These are phyloP conservation scores for Exsudoporus floridanus DNA, from an alignment of 1,284 basidiomycete species.

Conservation along the genomic window DNA sequence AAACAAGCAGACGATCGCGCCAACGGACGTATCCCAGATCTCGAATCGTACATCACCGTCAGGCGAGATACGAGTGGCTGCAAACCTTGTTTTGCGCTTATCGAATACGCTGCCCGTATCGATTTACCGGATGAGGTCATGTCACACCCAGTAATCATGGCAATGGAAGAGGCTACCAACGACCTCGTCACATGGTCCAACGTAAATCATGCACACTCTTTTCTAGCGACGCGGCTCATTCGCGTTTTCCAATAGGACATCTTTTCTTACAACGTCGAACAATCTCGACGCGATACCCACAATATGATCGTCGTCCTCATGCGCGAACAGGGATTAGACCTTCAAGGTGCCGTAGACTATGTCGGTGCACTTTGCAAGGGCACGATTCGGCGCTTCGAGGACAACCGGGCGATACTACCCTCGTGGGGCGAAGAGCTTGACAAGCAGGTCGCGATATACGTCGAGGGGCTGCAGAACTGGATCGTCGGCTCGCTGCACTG, in stretches of 20 bases:
- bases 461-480: constrained; percentile 56
- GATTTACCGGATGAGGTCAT: constrained; percentile 57
- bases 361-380: constrained; percentile 51
- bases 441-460: constrained; percentile 47
- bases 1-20: constrained; percentile 54
- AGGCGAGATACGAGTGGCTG: constrained; percentile 58
- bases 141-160: constrained; percentile 50
- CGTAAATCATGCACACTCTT: constrained; percentile 34
- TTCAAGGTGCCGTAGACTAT: constrained; percentile 54
- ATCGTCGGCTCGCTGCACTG: constrained; percentile 58
- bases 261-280: constrained; percentile 63
- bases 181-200: constrained; percentile 64
- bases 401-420: constrained; percentile 45
- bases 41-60: constrained; percentile 58
- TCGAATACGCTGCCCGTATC: constrained; percentile 56
- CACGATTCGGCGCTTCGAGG: constrained; percentile 47
- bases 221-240: constrained; percentile 1
- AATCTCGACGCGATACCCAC: constrained; percentile 54
- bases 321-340: constrained; percentile 45
- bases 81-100: constrained; percentile 59
- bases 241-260: constrained; percentile 44
- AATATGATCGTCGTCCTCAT: constrained; percentile 62
- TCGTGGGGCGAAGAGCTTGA: constrained; percentile 55
- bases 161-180: constrained; percentile 53
- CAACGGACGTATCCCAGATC: constrained; percentile 45